Percentiles rank a stretch among this genome's conserved stretches.
Conservation (phyloP, 2,329 filamentous ascomycete species). For the Sporothrix phasma region DNA sequence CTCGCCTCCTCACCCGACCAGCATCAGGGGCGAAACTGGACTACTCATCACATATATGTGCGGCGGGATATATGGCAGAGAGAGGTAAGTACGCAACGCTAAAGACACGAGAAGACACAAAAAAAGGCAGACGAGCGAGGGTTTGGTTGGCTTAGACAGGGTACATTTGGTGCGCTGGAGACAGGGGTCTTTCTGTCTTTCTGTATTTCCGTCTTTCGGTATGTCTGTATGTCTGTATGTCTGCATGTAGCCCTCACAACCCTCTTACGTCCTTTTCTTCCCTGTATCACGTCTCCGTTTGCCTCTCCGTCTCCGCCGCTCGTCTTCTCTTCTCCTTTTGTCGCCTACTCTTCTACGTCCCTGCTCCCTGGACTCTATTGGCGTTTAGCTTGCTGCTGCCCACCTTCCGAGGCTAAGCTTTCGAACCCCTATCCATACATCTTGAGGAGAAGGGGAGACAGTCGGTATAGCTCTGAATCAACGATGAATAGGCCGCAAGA, state of each 20-base stretch:
- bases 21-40: background rate
- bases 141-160: background rate
- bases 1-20: background rate
- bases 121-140: background rate
- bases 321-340: background rate
- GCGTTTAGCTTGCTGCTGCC: background rate
- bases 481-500: no score
- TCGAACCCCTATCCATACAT: background rate
- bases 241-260: no score
- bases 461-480: no score
- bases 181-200: no score
- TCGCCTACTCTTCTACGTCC: background rate
- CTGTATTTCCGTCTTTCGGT: no score
- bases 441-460: no score
- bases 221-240: no score
- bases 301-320: background rate
- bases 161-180: no score
- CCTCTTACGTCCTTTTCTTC: no score
- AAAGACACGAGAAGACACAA: background rate
- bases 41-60: background rate
- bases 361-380: background rate
- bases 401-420: background rate
- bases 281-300: no score
- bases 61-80: background rate
- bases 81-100: background rate